phyloP scores from a whole-genome alignment of 2,329 filamentous ascomycete genomes.

The Xylariaceae sp. region DNA sequence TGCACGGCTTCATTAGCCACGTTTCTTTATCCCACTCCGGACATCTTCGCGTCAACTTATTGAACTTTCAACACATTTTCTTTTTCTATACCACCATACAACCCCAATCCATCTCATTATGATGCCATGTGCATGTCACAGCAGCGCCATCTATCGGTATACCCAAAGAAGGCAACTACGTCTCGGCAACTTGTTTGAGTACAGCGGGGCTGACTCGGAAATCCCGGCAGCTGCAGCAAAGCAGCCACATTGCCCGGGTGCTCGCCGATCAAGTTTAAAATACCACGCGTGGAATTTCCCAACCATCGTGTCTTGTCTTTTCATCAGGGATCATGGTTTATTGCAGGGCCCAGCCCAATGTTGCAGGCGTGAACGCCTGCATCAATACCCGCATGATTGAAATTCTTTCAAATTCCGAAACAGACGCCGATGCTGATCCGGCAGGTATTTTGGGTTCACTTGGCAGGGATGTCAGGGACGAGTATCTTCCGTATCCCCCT shows the following conservation, averaged over 20 bases:
- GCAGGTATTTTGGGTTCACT: conserved; percentile 5
- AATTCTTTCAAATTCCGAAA: neutral
- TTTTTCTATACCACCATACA: conserved; percentile 3
- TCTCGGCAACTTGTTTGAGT: neutral
- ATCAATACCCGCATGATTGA: conserved; percentile 4
- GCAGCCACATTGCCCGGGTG: no score
- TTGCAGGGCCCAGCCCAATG: conserved; percentile 17
- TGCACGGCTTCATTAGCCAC: no score
- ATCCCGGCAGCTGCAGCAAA: conserved; percentile 7
- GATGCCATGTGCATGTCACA: neutral
- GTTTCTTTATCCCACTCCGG: neutral
- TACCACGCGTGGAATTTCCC: neutral
- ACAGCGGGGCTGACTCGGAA: conserved; percentile 16
- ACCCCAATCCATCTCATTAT: conserved; percentile 11
- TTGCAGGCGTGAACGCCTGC: conserved; percentile 8
- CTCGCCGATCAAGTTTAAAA: no score
- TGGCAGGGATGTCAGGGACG: conserved; percentile 16
- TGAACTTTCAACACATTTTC: conserved; percentile 1
- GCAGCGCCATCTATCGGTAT: neutral
- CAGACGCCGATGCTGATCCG: conserved; percentile 15
- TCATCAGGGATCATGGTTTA: conserved; percentile 18
- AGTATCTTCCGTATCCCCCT: no score
- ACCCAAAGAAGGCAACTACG: neutral
- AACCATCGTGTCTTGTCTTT: neutral
- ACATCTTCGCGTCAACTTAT: neutral